phyloP scores from a whole-genome alignment of 1,284 basidiomycete genomes.

The Fomitopsis schrenkii region DNA sequence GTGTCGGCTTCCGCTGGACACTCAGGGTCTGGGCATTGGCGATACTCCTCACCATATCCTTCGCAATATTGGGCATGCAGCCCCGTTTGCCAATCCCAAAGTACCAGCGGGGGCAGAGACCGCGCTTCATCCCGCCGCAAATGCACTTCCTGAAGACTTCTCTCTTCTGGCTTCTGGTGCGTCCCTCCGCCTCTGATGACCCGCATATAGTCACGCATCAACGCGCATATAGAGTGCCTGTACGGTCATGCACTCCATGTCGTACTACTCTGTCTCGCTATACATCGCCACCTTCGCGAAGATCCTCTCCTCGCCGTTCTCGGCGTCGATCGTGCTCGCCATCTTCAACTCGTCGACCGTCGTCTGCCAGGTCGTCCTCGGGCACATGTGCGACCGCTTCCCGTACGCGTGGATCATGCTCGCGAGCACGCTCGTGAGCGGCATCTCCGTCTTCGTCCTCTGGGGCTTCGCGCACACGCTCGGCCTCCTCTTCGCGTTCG shows the following conservation, averaged over 20 bases:
- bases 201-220: not conserved
- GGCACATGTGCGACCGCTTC: slow-evolving; percentile 21
- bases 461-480: slow-evolving; percentile 23
- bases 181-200: not conserved
- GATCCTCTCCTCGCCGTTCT: slow-evolving; percentile 18
- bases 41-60: slow-evolving; percentile 15
- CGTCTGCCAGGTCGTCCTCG: slow-evolving; percentile 21
- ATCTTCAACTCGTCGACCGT: slow-evolving; percentile 24
- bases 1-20: slow-evolving; percentile 23
- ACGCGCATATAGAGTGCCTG: slow-evolving; percentile 12
- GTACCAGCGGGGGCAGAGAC: slow-evolving; percentile 13
- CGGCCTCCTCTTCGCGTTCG: slow-evolving; percentile 20
- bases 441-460: slow-evolving; percentile 22
- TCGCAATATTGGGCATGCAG: slow-evolving; percentile 20
- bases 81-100: slow-evolving; percentile 20
- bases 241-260: slow-evolving; percentile 22
- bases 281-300: slow-evolving; percentile 24
- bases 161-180: slow-evolving; percentile 21
- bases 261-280: slow-evolving; percentile 26
- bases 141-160: slow-evolving; percentile 21
- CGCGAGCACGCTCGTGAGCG: slow-evolving; percentile 19
- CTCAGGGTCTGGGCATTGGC: slow-evolving; percentile 22
- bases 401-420: slow-evolving; percentile 24
- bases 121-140: slow-evolving; percentile 18
- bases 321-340: slow-evolving; percentile 21